Conservation (phyloP, 2,329 filamentous ascomycete species). For the Fusarium xylarioides region DNA sequence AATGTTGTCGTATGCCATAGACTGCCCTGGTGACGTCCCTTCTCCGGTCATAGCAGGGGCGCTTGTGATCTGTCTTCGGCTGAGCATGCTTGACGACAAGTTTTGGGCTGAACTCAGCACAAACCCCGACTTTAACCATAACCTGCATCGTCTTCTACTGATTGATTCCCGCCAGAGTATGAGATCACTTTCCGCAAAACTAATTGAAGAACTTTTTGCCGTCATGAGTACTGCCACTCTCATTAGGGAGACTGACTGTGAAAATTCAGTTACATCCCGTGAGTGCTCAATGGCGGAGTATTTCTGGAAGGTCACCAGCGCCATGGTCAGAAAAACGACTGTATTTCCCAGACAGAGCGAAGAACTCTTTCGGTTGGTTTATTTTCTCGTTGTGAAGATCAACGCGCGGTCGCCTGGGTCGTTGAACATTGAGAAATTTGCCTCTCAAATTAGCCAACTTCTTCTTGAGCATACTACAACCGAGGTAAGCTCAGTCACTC, state of each 20-base stretch:
- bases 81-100: constrained; percentile 39
- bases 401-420: constrained; percentile 39
- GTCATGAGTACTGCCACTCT: background rate
- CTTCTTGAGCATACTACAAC: constrained; percentile 53
- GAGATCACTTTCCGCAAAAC: constrained; percentile 46
- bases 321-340: constrained; percentile 48
- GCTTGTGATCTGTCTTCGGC: constrained; percentile 42
- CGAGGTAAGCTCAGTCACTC: constrained; percentile 47
- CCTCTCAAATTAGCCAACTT: constrained; percentile 43
- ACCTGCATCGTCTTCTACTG: constrained; percentile 42
- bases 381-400: constrained; percentile 52
- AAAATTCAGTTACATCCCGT: background rate
- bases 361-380: constrained; percentile 56
- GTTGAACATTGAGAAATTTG: constrained; percentile 44
- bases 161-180: constrained; percentile 39
- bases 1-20: constrained; percentile 41
- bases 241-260: background rate
- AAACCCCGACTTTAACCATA: constrained; percentile 33
- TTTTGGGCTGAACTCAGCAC: constrained; percentile 44
- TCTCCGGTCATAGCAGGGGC: constrained; percentile 41
- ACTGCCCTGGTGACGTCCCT: constrained; percentile 36
- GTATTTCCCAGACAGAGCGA: constrained; percentile 50
- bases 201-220: constrained; percentile 46
- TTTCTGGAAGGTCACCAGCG: constrained; percentile 47
- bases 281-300: constrained; percentile 36